Evolutionary conservation across 768 basidiomycete genomes (phyloP).

Genomic region (Lentinus tigrinus): DNA sequence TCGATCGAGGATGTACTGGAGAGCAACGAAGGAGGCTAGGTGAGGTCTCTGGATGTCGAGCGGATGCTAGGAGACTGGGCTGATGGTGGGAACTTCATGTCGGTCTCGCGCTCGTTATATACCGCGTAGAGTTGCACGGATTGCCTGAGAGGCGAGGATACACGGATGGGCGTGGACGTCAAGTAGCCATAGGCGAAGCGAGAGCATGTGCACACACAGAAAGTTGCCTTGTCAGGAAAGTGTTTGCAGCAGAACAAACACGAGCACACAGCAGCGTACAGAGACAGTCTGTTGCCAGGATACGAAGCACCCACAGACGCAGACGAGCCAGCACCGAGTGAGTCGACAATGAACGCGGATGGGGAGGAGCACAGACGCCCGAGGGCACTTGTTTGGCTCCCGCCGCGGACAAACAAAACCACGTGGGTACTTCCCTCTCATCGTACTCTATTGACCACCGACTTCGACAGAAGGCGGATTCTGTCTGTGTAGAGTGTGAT

Average conservation of each 20-base stretch:
- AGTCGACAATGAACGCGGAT: background rate
- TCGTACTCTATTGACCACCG: too few relatives aligned
- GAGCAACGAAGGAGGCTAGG: background rate
- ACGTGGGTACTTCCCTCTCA: too few relatives aligned
- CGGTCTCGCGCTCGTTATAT: background rate
- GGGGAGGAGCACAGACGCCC: background rate
- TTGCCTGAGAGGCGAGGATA: background rate
- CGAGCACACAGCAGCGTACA: background rate
- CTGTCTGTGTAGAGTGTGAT: too few relatives aligned
- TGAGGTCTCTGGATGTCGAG: constrained; percentile 2
- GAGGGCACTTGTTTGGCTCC: background rate
- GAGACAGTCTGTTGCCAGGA: background rate
- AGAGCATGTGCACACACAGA: background rate
- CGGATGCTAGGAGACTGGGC: background rate
- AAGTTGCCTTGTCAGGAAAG: constrained; percentile 6
- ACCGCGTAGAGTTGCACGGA: background rate
- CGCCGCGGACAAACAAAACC: background rate
- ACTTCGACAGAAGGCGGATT: too few relatives aligned
- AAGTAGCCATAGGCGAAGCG: background rate
- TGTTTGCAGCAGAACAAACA: constrained; percentile 1
- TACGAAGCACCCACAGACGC: background rate
- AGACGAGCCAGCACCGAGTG: too few relatives aligned
- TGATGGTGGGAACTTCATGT: constrained; percentile 2
- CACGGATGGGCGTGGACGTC: background rate
- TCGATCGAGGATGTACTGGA: background rate